phyloP scores from a whole-genome alignment of 805 yeast species.

The Lipomyces sp. region DNA sequence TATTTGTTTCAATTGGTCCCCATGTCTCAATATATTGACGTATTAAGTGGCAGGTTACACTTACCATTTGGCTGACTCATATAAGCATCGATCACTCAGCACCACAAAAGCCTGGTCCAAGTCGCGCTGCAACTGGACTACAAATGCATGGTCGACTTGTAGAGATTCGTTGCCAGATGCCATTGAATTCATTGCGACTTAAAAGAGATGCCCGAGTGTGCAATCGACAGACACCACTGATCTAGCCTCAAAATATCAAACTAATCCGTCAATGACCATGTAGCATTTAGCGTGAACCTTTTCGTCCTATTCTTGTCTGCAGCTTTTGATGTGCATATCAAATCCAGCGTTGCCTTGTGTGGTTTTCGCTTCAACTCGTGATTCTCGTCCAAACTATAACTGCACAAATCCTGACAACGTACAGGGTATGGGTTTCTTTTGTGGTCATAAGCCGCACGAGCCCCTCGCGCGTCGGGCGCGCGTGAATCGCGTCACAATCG shows the following conservation, averaged over 20 bases:
- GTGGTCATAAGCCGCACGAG: not conserved
- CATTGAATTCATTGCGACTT: not conserved
- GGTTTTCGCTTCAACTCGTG: too few relatives aligned
- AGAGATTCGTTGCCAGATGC: constrained; percentile 1
- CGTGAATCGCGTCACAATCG: not conserved
- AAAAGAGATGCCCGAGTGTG: not conserved
- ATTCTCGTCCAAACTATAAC: not conserved
- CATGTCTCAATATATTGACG: not conserved
- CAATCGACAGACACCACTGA: not conserved
- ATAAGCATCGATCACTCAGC: constrained; percentile 62
- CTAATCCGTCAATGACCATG: not conserved
- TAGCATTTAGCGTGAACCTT: not conserved
- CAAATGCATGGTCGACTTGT: not conserved
- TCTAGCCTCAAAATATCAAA: not conserved
- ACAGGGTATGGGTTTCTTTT: not conserved
- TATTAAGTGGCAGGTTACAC: constrained; percentile 1
- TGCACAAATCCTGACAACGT: not conserved
- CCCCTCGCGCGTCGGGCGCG: not conserved
- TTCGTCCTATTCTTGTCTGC: not conserved
- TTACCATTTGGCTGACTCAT: constrained; percentile 76
- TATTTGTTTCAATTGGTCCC: constrained; percentile 13
- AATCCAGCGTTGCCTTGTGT: not conserved
- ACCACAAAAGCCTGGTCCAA: constrained; percentile 52
- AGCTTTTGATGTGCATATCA: not conserved
- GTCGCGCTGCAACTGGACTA: constrained; percentile 22